Percentiles rank a stretch among this genome's conserved stretches.
phyloP scores from a whole-genome alignment of 768 basidiomycete species.

The Chiua virens region DNA sequence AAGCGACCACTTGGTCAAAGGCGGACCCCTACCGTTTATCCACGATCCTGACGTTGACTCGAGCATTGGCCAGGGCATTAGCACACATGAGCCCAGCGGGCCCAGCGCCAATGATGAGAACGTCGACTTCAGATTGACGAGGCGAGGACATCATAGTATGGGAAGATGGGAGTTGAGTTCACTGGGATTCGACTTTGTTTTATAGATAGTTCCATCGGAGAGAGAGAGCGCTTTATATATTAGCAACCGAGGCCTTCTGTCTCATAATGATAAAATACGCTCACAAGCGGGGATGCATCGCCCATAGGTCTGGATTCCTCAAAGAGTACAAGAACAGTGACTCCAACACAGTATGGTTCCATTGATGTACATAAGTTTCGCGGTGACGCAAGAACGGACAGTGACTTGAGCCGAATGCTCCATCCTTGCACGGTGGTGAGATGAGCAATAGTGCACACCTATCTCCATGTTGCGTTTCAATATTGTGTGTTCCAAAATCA shows the following conservation, averaged over 20 bases:
- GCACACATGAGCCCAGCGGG: conserved; percentile 46
- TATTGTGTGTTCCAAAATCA: no score
- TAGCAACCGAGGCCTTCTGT: neutral
- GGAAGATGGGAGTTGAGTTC: neutral
- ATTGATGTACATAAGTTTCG: conserved; percentile 2
- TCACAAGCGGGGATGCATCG: no score
- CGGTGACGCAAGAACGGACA: neutral
- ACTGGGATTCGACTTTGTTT: neutral
- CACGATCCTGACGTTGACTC: conserved; percentile 38
- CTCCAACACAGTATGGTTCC: neutral
- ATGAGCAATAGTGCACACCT: no score
- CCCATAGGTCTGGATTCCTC: neutral
- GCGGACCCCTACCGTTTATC: conserved; percentile 36
- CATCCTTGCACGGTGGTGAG: no score
- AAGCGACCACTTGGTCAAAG: neutral
- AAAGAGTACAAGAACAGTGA: neutral
- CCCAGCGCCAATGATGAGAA: conserved; percentile 44
- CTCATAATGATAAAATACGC: no score
- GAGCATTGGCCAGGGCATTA: conserved; percentile 37
- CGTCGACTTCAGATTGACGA: conserved; percentile 36
- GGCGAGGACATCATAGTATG: conserved; percentile 11
- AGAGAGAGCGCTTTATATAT: neutral
- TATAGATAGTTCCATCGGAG: neutral
- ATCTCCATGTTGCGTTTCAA: no score
- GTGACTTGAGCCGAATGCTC: neutral